Evolutionary conservation across 768 basidiomycete genomes (phyloP), one percentile per base, ranked within the genome.

Genomic region (Tylopilus rubrobrunneus): DNA sequence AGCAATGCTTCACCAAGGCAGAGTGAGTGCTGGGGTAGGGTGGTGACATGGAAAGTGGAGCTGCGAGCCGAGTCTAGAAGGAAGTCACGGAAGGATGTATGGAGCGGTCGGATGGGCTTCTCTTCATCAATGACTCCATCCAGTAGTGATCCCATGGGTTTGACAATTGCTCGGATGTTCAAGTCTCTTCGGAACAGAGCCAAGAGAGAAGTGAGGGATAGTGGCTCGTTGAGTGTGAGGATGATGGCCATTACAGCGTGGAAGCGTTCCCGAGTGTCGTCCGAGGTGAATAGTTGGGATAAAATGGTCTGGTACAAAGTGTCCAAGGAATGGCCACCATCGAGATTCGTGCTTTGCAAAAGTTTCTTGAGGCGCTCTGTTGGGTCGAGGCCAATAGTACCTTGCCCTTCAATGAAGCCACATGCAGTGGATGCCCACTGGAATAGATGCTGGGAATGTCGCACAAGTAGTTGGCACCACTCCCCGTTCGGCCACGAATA

Each of bases 391-490:
- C 31, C 31, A 31, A 7, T 7, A 2, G 31, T 31, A 3, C 31
- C 31, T 31, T 31, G 8, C 31, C 31, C 31, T 3, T 31, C 31
- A 7, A 31, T 31, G 31, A 31, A 31, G 10, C 31, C 8, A 11
- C 31, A 31, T 7, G 31, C 31, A 31, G 31, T 31, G 31, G 31
- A 31, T 31, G 31, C 63, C 67, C 63, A 62, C 51, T 59, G 58
- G 33, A 68, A 69, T 11, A 67, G 59, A 0, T 51, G 56, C 9
- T 66, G 57, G 4, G 67, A 64, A 2, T 45, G 57, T 3, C 52
- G 23, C 9, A 58, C 56, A 11, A 68, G 55, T 3, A 51, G 17
- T 25, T 21, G 36, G 51, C 54, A 54, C 63, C 58, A 62, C 25
- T 57, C 53, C 45, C 49, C 19, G 15, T 61, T 46, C 14, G 56